phyloP scores from a whole-genome alignment of 2,329 filamentous ascomycete species.

The Cadophora sp. region DNA sequence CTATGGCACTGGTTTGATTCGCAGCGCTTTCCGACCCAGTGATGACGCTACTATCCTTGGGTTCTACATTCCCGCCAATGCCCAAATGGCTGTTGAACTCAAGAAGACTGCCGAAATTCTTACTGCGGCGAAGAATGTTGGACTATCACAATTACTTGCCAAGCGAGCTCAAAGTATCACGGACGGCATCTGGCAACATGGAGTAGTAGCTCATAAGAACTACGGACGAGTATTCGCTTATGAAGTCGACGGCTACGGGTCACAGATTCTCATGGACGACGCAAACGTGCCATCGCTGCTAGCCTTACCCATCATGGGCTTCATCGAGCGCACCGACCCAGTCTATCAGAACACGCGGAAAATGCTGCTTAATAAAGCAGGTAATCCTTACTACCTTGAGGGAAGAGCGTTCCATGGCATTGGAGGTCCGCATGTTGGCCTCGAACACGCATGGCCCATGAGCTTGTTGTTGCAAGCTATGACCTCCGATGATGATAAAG shows the following conservation, averaged over 20 bases:
- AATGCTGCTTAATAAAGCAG: constrained; percentile 54
- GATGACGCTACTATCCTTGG: constrained; percentile 95
- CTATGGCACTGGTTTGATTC: constrained; percentile 80
- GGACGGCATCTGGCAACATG: constrained; percentile 83
- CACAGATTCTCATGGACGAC: constrained; percentile 85
- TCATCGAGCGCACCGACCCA: constrained; percentile 66
- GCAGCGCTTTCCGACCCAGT: constrained; percentile 92
- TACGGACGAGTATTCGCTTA: constrained; percentile 85
- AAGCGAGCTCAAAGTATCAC: constrained; percentile 68
- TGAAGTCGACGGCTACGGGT: constrained; percentile 88
- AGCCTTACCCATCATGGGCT: constrained; percentile 80
- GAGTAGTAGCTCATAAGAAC: constrained; percentile 75
- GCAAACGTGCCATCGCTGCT: constrained; percentile 86
- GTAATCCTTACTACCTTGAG: constrained; percentile 86
- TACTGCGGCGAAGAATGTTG: constrained; percentile 57
- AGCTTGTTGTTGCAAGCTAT: constrained; percentile 89
- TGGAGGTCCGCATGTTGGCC: constrained; percentile 83
- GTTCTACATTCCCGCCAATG: constrained; percentile 94
- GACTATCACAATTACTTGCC: constrained; percentile 62
- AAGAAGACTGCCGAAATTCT: constrained; percentile 76
- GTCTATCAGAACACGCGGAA: constrained; percentile 89
- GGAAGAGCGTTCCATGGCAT: constrained; percentile 85
- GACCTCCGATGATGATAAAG: constrained; percentile 82
- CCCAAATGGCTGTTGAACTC: constrained; percentile 93
- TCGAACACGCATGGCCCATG: constrained; percentile 97